These are phyloP conservation scores for Alternaria gaisen DNA, from an alignment of 2,329 filamentous ascomycete species.

Conservation along the genomic window DNA sequence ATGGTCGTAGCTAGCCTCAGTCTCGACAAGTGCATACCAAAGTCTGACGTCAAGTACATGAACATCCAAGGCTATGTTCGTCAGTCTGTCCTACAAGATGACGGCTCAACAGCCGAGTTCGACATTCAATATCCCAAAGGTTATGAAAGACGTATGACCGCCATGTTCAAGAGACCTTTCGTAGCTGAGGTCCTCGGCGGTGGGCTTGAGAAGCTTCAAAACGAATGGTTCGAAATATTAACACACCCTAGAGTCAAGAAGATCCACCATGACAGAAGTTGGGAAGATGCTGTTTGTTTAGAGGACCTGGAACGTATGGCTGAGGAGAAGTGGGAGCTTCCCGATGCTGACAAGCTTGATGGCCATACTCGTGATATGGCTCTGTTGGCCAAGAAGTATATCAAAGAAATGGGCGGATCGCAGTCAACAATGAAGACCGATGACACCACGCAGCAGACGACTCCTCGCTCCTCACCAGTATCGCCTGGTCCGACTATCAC, in stretches of 20 bases:
- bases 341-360: slow-evolving; percentile 35
- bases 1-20: slow-evolving; percentile 67
- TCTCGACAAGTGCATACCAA: slow-evolving; percentile 59
- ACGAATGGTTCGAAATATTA: slow-evolving; percentile 75
- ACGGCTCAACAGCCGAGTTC: slow-evolving; percentile 33
- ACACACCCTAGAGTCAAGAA: slow-evolving; percentile 81
- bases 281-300: slow-evolving; percentile 73
- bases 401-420: slow-evolving; percentile 20
- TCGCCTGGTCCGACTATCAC: slow-evolving; percentile 8
- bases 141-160: slow-evolving; percentile 48
- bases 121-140: slow-evolving; percentile 31
- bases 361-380: slow-evolving; percentile 45
- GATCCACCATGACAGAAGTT: slow-evolving; percentile 78
- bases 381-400: slow-evolving; percentile 33
- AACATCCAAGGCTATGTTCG: slow-evolving; percentile 54
- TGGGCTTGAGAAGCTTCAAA: slow-evolving; percentile 76
- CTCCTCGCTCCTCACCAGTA: slow-evolving; percentile 22
- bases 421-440: slow-evolving; percentile 29
- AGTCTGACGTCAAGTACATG: slow-evolving; percentile 54
- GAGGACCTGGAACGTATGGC: slow-evolving; percentile 74
- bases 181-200: slow-evolving; percentile 84
- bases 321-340: slow-evolving; percentile 56
- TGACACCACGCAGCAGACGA: slow-evolving; percentile 32
- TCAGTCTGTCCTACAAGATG: slow-evolving; percentile 36
- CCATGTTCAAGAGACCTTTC: slow-evolving; percentile 73